Conservation (phyloP, 495 filamentous ascomycete genomes). For the Penicillium egyptiacum region DNA sequence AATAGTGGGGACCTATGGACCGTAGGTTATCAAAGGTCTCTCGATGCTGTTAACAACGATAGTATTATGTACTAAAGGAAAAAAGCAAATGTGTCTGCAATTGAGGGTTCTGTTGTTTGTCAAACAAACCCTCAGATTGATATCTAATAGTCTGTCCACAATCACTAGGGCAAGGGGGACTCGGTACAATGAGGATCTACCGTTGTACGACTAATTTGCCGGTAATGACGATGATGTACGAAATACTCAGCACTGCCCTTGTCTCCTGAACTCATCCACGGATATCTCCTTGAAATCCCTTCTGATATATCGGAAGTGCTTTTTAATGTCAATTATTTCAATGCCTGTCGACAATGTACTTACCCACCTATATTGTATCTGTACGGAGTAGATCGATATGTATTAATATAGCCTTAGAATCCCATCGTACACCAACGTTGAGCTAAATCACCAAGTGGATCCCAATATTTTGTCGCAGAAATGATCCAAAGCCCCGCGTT, state of each 20-base stretch:
- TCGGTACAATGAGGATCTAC: constrained; percentile 11
- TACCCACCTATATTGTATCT: neutral
- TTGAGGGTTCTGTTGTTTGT: neutral
- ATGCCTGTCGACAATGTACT: neutral
- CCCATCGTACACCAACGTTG: neutral
- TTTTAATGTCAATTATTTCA: neutral
- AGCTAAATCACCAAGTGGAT: constrained; percentile 9
- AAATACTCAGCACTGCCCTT: neutral
- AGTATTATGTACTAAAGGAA: neutral
- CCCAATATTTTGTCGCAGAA: constrained; percentile 3
- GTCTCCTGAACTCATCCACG: constrained; percentile 1
- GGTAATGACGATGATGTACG: constrained; percentile 4
- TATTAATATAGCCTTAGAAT: neutral
- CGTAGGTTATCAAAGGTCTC: neutral
- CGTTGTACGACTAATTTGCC: constrained; percentile 7
- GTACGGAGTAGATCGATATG: neutral
- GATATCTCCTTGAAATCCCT: neutral
- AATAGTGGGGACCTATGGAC: constrained; percentile 5
- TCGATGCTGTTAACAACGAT: neutral
- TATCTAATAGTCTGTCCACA: neutral
- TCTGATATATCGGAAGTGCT: neutral
- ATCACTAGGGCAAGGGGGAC: constrained; percentile 1
- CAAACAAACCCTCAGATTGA: neutral
- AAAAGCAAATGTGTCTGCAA: neutral
- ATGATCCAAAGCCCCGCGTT: constrained; percentile 6